Evolutionary conservation across 2,329 filamentous ascomycete genomes (phyloP).

Genomic region (Cadophora gregata): DNA sequence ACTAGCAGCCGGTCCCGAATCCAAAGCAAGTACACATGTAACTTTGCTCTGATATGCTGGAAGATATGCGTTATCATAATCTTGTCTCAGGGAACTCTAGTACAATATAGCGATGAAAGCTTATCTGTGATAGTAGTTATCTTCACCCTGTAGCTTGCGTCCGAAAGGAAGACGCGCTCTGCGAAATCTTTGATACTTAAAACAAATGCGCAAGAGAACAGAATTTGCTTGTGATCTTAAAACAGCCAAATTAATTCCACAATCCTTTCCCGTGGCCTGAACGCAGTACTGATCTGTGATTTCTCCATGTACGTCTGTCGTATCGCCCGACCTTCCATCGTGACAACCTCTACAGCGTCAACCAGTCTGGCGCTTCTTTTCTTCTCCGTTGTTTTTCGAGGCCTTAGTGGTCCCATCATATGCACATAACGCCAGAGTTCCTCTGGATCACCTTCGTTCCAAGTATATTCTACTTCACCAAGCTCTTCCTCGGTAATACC

Average conservation of each 20-base stretch:
- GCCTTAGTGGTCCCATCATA: slow-evolving; percentile 16
- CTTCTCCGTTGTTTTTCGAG: slow-evolving; percentile 16
- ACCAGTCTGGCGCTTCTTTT: slow-evolving; percentile 19
- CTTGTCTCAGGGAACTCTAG: too few species aligned
- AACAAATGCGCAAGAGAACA: background rate
- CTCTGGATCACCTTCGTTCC: slow-evolving; percentile 19
- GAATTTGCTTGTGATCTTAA: background rate
- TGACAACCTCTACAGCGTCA: slow-evolving; percentile 10
- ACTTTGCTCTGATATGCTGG: too few species aligned
- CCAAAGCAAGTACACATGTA: too few species aligned
- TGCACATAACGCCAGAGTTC: slow-evolving; percentile 16
- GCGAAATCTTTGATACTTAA: background rate
- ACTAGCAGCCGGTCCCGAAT: too few species aligned
- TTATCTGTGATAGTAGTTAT: too few species aligned
- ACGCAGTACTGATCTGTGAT: slow-evolving; percentile 6
- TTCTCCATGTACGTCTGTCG: slow-evolving; percentile 16
- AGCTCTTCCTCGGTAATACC: slow-evolving; percentile 15
- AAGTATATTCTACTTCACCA: slow-evolving; percentile 12
- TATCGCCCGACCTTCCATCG: slow-evolving; percentile 5
- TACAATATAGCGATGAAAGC: too few species aligned
- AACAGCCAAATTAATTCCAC: slow-evolving; percentile 14
- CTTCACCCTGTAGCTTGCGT: background rate
- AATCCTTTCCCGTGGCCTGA: slow-evolving; percentile 14
- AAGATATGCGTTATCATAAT: too few species aligned
- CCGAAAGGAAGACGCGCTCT: background rate